These are phyloP conservation scores for Solanum ossicruentum DNA, from an alignment of 257 asterid species.

Conservation along the genomic window DNA sequence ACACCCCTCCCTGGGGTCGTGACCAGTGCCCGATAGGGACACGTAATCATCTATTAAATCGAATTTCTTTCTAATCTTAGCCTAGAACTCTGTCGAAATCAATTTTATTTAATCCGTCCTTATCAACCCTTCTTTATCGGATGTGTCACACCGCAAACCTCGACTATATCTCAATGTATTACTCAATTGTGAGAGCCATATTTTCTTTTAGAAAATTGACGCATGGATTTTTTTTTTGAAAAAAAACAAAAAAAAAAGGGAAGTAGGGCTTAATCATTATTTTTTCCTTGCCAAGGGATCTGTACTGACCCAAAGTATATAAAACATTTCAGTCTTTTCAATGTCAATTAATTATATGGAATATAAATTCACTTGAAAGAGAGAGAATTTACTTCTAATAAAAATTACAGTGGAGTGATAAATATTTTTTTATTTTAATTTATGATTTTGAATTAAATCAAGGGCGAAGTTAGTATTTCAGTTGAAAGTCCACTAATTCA, in stretches of 20 bases:
- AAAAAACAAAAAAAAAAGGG: accelerated
- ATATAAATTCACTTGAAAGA: neutral
- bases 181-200: neutral
- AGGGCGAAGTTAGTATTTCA: neutral
- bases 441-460: accelerated
- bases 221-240: neutral
- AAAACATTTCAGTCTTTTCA: conserved; percentile 11
- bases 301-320: conserved; percentile 6
- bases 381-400: neutral
- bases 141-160: neutral
- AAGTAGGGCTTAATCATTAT: neutral
- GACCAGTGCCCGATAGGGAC: too few relatives aligned
- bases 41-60: too few relatives aligned
- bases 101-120: too few relatives aligned
- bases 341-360: neutral
- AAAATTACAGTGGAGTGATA: neutral
- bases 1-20: too few relatives aligned
- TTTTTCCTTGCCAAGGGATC: conserved; percentile 22
- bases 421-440: neutral
- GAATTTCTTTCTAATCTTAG: too few relatives aligned
- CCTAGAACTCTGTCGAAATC: too few relatives aligned
- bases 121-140: too few relatives aligned
- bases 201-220: neutral
- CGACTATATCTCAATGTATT: neutral
- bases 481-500: neutral